Evolutionary conservation across 1,284 basidiomycete species (phyloP), one percentile per base, ranked within the genome.

Genomic region (Trichosporon faecale): DNA sequence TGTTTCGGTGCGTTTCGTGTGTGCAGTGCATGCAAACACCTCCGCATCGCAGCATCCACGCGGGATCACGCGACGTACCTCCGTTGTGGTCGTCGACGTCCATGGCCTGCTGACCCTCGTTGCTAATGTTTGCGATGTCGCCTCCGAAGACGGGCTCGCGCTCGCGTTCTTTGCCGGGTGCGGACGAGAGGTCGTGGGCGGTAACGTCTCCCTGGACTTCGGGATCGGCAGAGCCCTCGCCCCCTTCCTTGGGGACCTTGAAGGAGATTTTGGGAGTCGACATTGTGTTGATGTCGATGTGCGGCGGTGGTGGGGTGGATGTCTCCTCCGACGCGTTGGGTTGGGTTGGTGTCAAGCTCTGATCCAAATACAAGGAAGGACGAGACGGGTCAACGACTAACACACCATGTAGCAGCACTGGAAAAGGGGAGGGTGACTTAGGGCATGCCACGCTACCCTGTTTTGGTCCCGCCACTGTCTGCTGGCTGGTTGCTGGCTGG

Each of bases 141-240:
- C 82, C 81, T 49, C 81, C 80, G 66, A 82, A 80, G 29, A 84
- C 66, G 7, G 83, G 82, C 67, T 83, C 82, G 70, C 80, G 76
- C 75, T 84, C 83, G 66, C 81, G 76, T 69, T 84, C 83, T 68
- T 84, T 84, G 25, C 83, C 83, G 0, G 83, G 82, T 0, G 83
- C 83, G 16, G 75, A 67, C 6, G 79, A 68, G 25, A 82, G 72
- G 69, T 84, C 81, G 63, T 82, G 81, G 25, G 78, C 77, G 14
- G 73, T 70, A 16, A 83, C 82, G 64, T 77, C 77, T n/a, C 80
- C 79, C 11, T 73, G 69, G 5, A 75, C 73, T n/a, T 74, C 74
- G 16, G 73, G 70, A 18, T 70, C 74, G 6, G 73, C 64, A 16
- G 72, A 68, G 18, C 57, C 57, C 57, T 61, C 57, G 27, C 6